These are phyloP conservation scores for Themeda triandra DNA, from an alignment of 176 grass and related monocot species.

Conservation along the genomic window DNA sequence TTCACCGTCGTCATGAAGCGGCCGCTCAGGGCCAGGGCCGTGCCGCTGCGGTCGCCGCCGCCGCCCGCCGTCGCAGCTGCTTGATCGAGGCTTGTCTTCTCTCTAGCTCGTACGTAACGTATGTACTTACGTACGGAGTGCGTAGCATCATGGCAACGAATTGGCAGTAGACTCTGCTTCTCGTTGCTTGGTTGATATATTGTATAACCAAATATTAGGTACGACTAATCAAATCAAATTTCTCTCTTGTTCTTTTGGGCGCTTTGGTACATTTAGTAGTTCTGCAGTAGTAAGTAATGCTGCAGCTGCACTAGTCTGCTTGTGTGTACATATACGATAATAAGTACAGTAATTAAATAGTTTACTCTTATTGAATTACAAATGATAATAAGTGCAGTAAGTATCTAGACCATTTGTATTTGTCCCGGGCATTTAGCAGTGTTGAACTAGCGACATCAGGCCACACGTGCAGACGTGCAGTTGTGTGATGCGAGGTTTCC, in stretches of 20 bases:
- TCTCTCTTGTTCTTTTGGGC: background rate
- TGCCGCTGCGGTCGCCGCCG: slow-evolving; percentile 16
- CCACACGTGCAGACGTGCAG: too few relatives aligned
- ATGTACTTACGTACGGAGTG: background rate
- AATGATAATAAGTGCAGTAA: too few relatives aligned
- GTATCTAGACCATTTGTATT: too few relatives aligned
- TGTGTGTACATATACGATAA: background rate
- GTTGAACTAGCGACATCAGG: too few relatives aligned
- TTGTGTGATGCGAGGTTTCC: too few relatives aligned
- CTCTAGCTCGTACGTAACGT: background rate
- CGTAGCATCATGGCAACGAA: background rate
- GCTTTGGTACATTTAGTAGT: background rate
- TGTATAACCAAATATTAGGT: background rate
- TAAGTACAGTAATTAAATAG: background rate
- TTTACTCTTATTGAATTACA: too few relatives aligned
- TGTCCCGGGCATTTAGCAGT: too few relatives aligned
- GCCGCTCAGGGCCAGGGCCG: slow-evolving; percentile 42
- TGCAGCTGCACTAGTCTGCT: background rate
- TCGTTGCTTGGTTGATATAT: background rate
- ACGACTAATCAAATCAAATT: background rate
- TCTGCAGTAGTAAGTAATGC: background rate
- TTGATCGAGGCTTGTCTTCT: background rate
- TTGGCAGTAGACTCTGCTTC: background rate
- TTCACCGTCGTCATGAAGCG: slow-evolving; percentile 61
- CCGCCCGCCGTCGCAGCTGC: background rate